Evolutionary conservation across 768 basidiomycete species (phyloP).

Genomic region (Boletus edulis): DNA sequence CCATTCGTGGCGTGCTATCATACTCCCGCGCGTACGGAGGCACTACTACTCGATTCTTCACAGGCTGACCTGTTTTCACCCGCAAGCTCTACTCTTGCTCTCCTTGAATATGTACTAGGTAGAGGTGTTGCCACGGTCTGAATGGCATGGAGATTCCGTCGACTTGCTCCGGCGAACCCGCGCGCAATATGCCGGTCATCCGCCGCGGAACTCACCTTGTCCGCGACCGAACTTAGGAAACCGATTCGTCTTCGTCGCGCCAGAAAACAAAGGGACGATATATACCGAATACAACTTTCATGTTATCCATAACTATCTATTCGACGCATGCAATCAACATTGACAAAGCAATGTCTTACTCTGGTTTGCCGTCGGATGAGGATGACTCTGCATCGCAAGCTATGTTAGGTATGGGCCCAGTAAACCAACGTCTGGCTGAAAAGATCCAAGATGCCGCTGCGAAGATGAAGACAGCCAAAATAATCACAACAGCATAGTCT

Average conservation of each 20-base stretch:
- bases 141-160: neutral
- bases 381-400: neutral
- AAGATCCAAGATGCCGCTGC: conserved; percentile 33
- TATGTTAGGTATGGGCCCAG: conserved; percentile 33
- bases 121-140: neutral
- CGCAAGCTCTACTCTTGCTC: neutral
- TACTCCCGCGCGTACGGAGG: neutral
- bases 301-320: neutral
- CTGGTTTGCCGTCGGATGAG: neutral
- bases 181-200: no score
- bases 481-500: conserved; percentile 30
- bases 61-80: neutral
- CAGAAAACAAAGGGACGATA: neutral
- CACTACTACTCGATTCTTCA: neutral
- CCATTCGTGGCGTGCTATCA: neutral
- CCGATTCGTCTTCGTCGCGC: neutral
- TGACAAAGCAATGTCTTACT: neutral
- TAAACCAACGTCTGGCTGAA: conserved; percentile 36
- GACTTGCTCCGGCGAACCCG: neutral
- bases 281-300: neutral
- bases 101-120: no score
- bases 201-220: neutral
- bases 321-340: neutral
- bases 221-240: neutral
- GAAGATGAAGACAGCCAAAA: conserved; percentile 31